These are phyloP conservation scores for Collybia sordida DNA, from an alignment of 768 basidiomycete species.

Conservation along the genomic window DNA sequence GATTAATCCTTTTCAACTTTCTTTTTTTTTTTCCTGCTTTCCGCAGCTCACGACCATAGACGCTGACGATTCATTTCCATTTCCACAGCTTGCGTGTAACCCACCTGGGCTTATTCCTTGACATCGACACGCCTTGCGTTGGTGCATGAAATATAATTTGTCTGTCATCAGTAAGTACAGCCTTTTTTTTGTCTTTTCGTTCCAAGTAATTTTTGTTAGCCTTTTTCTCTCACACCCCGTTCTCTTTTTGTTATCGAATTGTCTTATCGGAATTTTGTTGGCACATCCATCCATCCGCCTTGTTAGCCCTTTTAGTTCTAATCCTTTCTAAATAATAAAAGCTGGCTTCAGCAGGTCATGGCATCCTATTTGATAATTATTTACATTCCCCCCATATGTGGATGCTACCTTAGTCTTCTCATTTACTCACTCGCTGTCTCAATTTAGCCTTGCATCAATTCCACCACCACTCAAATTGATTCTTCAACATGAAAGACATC, in stretches of 20 bases:
- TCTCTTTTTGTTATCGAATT: slow-evolving; percentile 3
- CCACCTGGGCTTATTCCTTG: slow-evolving; percentile 7
- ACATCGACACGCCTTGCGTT: slow-evolving; percentile 20
- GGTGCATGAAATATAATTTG: slow-evolving; percentile 40
- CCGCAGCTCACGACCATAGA: slow-evolving; percentile 40
- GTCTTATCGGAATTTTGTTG: not conserved
- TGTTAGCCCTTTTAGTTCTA: not conserved
- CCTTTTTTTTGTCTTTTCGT: slow-evolving; percentile 12
- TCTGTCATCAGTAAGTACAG: slow-evolving; percentile 38
- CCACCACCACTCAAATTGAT: slow-evolving; percentile 40
- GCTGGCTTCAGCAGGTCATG: not conserved
- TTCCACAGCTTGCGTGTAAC: slow-evolving; percentile 20
- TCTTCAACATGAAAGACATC: slow-evolving; percentile 76
- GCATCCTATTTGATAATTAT: slow-evolving; percentile 20
- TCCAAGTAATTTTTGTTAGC: slow-evolving; percentile 7
- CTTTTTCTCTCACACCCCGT: slow-evolving; percentile 10
- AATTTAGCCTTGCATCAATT: slow-evolving; percentile 43
- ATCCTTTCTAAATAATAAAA: slow-evolving; percentile 1
- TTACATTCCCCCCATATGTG: slow-evolving; percentile 17
- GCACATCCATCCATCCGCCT: not conserved
- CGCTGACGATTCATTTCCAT: slow-evolving; percentile 41
- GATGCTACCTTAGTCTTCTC: slow-evolving; percentile 17
- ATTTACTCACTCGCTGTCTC: slow-evolving; percentile 21
- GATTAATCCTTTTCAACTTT: slow-evolving; percentile 5
- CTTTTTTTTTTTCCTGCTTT: slow-evolving; percentile 19